Evolutionary conservation across 2,329 filamentous ascomycete species (phyloP), one percentile per base, ranked within the genome.

Genomic region (Xylariales sp.): DNA sequence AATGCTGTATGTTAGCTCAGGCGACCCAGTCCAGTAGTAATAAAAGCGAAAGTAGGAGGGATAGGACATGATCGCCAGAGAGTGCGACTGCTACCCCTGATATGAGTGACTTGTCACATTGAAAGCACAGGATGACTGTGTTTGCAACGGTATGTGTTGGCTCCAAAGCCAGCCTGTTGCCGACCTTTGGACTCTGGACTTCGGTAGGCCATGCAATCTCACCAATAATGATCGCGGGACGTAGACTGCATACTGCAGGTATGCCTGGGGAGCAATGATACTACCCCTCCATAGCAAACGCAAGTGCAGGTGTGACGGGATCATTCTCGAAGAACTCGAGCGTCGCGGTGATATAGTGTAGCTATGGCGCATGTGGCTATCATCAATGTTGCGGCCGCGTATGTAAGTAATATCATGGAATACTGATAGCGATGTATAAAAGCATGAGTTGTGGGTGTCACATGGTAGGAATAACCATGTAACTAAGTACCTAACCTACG

Each of bases 81-180:
- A 14, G 14, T 34, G 18, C 18, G 18, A 34, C 48, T 23, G 43
- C 30, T 34, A 39, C n/a, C 12, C 8, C 14, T 46, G n/a, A 41
- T 49, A 36, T 16, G 36, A 12, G 52, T 39, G 62, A 58, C 53
- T 53, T 53, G 53, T 64, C 53, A 64, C 14, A 45, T 49, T 16
- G n/a, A 23, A 23, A 34, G 23, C 54, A 32, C 45, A 36, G 45
- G 32, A 48, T n/a, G 16, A 53, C n/a, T 8, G 53, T 28, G 53
- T 49, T 43, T 57, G 43, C 53, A 6, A 46, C 53, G 36, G 62
- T 52, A 64, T 58, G 62, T 28, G 62, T 36, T 64, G 62, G 62
- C 61, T 63, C 61, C 61, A 63, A 23, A 62, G 52, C 50, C 50
- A 55, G 39, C 52, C 34, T 46, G 46, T 46, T 46, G 28, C 48